Percentiles rank a stretch among this genome's conserved stretches.
Evolutionary conservation across 192 early-diverging fungal genomes (phyloP).

Genomic region (Backusella australiensis): DNA sequence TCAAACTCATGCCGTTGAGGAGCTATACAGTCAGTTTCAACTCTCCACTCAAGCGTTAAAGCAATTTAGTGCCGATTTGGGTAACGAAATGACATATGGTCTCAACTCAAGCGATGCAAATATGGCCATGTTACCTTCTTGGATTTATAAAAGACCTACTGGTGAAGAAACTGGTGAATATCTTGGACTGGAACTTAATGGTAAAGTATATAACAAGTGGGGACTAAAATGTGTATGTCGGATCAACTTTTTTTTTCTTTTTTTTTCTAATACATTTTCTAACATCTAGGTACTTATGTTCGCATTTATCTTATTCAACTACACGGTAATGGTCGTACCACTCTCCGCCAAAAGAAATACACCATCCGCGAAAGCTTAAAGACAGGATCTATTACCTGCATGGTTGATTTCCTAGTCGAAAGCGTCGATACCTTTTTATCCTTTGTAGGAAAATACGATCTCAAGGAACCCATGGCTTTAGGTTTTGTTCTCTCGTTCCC

Average conservation of each 20-base stretch:
- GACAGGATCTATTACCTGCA: constrained; percentile 20
- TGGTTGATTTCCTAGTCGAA: constrained; percentile 85
- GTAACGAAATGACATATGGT: constrained; percentile 59
- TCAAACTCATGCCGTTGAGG: background rate
- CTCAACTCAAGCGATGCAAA: constrained; percentile 28
- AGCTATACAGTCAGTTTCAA: constrained; percentile 37
- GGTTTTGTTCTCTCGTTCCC: constrained; percentile 98
- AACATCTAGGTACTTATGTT: constrained; percentile 21
- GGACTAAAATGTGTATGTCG: too few species aligned
- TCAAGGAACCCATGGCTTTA: constrained; percentile 43
- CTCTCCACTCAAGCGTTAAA: constrained; percentile 50
- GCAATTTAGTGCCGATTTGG: constrained; percentile 53
- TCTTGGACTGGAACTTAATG: constrained; percentile 83
- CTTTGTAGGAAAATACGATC: constrained; percentile 22
- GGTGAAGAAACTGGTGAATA: constrained; percentile 77
- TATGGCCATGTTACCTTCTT: constrained; percentile 77
- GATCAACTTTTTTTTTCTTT: too few species aligned
- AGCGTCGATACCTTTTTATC: constrained; percentile 75
- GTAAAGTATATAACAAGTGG: constrained; percentile 33
- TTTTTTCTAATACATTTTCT: background rate
- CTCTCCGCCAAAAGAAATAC: constrained; percentile 58
- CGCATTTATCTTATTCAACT: constrained; percentile 27
- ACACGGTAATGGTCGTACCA: constrained; percentile 57
- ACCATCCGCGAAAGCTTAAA: constrained; percentile 50
- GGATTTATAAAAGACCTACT: constrained; percentile 61